phyloP scores from a whole-genome alignment of 768 basidiomycete species.

The Boletus rufocinnamomeus region DNA sequence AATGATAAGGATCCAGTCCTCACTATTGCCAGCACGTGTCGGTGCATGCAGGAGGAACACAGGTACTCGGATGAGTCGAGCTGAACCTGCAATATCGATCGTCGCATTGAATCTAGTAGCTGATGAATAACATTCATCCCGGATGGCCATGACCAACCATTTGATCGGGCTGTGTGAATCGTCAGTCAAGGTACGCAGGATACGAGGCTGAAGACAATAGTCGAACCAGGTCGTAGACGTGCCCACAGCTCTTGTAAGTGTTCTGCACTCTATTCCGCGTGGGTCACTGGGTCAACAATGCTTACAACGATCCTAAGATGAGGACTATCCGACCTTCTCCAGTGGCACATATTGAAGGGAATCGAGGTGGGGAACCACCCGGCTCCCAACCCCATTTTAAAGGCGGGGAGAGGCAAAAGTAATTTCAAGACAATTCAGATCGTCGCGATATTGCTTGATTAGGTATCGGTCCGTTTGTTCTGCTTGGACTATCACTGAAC shows the following conservation, averaged over 20 bases:
- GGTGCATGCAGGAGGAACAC: slow-evolving; percentile 56
- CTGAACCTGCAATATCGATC: slow-evolving; percentile 73
- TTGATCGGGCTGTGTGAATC: slow-evolving; percentile 52
- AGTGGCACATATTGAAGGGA: slow-evolving; percentile 60
- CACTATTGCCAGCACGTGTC: slow-evolving; percentile 79
- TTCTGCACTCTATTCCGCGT: slow-evolving; percentile 56
- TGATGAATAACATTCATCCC: slow-evolving; percentile 16
- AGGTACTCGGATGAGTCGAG: slow-evolving; percentile 57
- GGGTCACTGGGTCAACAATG: slow-evolving; percentile 12
- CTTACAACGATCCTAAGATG: slow-evolving; percentile 13
- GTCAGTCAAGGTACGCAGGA: slow-evolving; percentile 14
- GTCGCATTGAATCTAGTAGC: slow-evolving; percentile 61
- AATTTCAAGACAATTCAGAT: slow-evolving; percentile 28
- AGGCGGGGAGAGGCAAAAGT: slow-evolving; percentile 14
- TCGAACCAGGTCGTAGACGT: slow-evolving; percentile 55
- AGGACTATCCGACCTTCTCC: slow-evolving; percentile 57
- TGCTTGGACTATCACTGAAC: slow-evolving; percentile 24
- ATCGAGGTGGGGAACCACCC: slow-evolving; percentile 1
- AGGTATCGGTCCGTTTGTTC: slow-evolving; percentile 24
- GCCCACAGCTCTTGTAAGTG: slow-evolving; percentile 57
- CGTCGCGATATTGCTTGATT: slow-evolving; percentile 29
- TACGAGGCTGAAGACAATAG: slow-evolving; percentile 16
- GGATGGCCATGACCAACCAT: slow-evolving; percentile 43
- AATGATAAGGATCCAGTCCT: slow-evolving; percentile 31
- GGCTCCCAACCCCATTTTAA: slow-evolving; percentile 28